Percentiles rank a stretch among this genome's conserved stretches.
phyloP scores from a whole-genome alignment of 495 filamentous ascomycete genomes.

The Astrothelium macrocarpum region DNA sequence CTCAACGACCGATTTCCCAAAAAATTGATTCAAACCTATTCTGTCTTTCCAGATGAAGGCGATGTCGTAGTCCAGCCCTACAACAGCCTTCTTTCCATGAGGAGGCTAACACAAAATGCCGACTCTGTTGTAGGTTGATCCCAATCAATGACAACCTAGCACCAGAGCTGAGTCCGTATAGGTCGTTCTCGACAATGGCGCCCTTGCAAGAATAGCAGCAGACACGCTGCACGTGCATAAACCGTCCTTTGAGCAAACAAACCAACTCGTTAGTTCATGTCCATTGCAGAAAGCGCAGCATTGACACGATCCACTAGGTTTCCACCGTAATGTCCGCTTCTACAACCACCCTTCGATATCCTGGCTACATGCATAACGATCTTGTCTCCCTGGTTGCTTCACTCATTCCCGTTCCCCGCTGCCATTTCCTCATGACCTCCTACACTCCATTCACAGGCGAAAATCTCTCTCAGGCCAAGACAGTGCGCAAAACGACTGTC shows the following conservation, averaged over 20 bases:
- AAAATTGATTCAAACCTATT: constrained; percentile 98
- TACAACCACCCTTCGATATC: constrained; percentile 91
- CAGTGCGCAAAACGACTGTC: constrained; percentile 94
- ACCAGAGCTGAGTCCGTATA: constrained; percentile 9
- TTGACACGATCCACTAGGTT: constrained; percentile 36
- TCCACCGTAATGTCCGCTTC: constrained; percentile 98
- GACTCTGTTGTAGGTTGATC: constrained; percentile 65
- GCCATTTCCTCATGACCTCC: constrained; percentile 95
- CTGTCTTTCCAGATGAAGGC: constrained; percentile 82
- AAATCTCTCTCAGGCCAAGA: constrained; percentile 91
- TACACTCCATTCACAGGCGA: constrained; percentile 97
- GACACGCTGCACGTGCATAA: constrained; percentile 89
- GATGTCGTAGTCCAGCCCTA: constrained; percentile 98
- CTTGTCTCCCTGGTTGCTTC: constrained; percentile 93
- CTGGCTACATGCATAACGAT: constrained; percentile 99
- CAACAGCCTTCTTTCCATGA: constrained; percentile 88
- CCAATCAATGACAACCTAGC: background rate
- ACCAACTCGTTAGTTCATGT: constrained; percentile 60
- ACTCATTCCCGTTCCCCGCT: constrained; percentile 88
- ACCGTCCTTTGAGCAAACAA: constrained; percentile 93
- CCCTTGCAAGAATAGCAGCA: constrained; percentile 84
- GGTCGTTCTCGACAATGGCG: constrained; percentile 95
- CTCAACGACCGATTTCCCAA: constrained; percentile 98
- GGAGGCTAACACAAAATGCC: constrained; percentile 85
- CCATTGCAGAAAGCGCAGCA: background rate